Base-by-base conservation (phyloP, 1,284 basidiomycete species). In the Puccinia hordei region DNA sequence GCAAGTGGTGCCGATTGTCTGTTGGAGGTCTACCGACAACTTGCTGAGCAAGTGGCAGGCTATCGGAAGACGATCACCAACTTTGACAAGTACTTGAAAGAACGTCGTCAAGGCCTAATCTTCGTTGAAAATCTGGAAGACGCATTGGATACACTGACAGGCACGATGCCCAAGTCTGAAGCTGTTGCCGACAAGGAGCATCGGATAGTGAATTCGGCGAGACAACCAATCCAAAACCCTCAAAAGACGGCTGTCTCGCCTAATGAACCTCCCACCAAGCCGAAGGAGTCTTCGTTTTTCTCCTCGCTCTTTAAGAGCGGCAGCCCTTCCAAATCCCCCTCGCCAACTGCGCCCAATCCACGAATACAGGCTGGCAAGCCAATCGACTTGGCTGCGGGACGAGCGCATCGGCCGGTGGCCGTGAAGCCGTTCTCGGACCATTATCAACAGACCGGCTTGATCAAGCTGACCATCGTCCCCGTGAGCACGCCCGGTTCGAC, bases 111-210 rank as follows among this genome's bases (percentile, higher is more conserved):
- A 84, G 95, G 95, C 2, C 87, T 99, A 24, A 87, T 97, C 33
- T 97, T 96, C 86, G 92, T 92, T 0, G 95, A 98, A 86, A 95
- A 96, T 84, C 87, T 98, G 44, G 93, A 91, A 24, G 96, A 98
- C 84, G 95, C 95, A 1, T 88, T 98, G n/a, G 82, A 83, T 59
- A 69, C 51, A 30, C 27, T 63, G 38, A 61, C 65, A 41, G 51
- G 49, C 0, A 44, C 65, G 17, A 44, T 53, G 41, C 22, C 33
- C n/a, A 46, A 46, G 33, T 61, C 57, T 17, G 73, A 81, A 17
- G 19, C 19, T 41, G n/a, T 53, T 27, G 57, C 30, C n/a, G 46
- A 69, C 15, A 69, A 59, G 22, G 44, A 69, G 38, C 51, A 41
- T 9, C 72, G 27, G 30, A 33, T 27, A 13, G 46, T 49, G 24